Conservation (phyloP, 306 rosid species). For the Castanea crenata region DNA sequence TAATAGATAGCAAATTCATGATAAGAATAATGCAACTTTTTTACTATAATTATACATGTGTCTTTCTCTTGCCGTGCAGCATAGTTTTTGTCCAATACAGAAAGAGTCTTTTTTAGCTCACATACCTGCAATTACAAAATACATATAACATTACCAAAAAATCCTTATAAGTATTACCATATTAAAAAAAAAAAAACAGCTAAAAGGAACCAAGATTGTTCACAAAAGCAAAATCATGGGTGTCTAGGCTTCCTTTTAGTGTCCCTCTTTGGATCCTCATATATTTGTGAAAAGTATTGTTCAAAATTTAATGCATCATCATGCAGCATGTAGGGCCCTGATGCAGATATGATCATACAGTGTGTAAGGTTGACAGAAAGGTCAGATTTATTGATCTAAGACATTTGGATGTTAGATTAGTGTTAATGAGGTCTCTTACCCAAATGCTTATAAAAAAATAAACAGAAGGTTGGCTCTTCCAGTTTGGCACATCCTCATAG, state of each 20-base stretch:
- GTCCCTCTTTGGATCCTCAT: no score
- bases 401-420: neutral
- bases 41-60: slow-evolving; percentile 42
- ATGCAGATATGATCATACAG: no score
- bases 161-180: neutral
- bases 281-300: no score
- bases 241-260: no score
- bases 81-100: slow-evolving; percentile 77
- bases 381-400: neutral
- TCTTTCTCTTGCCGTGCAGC: slow-evolving; percentile 79
- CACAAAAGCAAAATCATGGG: no score
- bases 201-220: no score
- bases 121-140: slow-evolving; percentile 51
- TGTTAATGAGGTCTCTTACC: neutral
- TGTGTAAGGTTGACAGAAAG: neutral
- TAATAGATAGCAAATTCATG: neutral
- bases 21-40: neutral
- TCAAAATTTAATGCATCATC: no score
- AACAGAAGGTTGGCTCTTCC: slow-evolving; percentile 1
- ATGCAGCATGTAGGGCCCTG: no score
- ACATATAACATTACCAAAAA: slow-evolving; percentile 11
- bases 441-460: neutral
- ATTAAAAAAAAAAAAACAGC: no score
- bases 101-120: slow-evolving; percentile 68
- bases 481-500: neutral